A percentile compares a stretch with the other conserved stretches of the same genome.
Conservation (phyloP, 1,284 basidiomycete genomes). For the Leucoagaricus sp. region DNA sequence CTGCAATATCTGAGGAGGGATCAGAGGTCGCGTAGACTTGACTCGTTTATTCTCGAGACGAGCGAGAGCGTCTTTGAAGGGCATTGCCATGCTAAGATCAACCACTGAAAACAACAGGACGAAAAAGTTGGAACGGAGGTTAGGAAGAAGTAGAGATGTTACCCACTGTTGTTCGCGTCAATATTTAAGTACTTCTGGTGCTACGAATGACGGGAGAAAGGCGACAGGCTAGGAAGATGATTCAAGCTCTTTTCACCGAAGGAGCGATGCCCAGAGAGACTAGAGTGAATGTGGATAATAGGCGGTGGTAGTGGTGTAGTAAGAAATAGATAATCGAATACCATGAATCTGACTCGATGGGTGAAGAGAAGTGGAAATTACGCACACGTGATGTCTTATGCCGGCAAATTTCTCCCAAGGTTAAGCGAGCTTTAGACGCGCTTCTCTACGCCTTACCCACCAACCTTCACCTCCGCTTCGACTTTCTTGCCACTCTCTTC, state of each 20-base stretch:
- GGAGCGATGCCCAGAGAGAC: neutral
- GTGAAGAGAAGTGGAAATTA: neutral
- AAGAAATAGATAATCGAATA: neutral
- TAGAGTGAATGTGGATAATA: neutral
- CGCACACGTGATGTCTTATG: conserved; percentile 12
- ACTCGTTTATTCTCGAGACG: conserved; percentile 88
- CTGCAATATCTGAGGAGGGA: conserved; percentile 90
- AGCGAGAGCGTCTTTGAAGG: conserved; percentile 76
- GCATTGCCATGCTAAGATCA: conserved; percentile 55
- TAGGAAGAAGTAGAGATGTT: neutral
- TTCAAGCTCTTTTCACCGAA: neutral
- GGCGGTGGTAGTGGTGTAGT: neutral
- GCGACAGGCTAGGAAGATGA: neutral
- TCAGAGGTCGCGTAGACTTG: conserved; percentile 82
- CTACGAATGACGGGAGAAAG: neutral
- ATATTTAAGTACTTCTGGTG: too few species aligned
- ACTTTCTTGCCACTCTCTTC: conserved; percentile 16
- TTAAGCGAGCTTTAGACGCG: neutral
- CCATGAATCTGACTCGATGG: conserved; percentile 8
- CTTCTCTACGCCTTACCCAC: neutral
- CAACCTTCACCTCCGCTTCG: conserved; percentile 11
- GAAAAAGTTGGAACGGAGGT: neutral
- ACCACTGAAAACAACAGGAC: conserved; percentile 33
- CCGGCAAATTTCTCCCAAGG: conserved; percentile 8
- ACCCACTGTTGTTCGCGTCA: neutral